Percentiles rank a stretch among this genome's conserved stretches.
These are phyloP conservation scores for Andrographis paniculata DNA, from an alignment of 305 asterid genomes.

Conservation along the genomic window DNA sequence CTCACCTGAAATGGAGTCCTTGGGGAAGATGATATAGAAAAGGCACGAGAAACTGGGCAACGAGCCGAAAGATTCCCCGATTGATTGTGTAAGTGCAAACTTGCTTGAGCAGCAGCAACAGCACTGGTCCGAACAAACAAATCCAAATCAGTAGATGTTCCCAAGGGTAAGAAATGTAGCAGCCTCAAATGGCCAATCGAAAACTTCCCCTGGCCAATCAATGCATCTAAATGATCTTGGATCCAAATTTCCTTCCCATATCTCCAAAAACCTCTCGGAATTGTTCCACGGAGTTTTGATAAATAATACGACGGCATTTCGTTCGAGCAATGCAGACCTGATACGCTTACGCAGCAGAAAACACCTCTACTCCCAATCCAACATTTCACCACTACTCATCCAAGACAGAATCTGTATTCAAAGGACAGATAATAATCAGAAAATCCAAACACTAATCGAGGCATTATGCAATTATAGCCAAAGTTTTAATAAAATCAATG, in stretches of 20 bases:
- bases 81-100: slow-evolving; percentile 41
- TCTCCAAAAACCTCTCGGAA: slow-evolving; percentile 39
- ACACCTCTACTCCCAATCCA: slow-evolving; percentile 47
- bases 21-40: slow-evolving; percentile 64
- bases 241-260: slow-evolving; percentile 39
- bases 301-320: slow-evolving; percentile 70
- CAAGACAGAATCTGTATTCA: no score
- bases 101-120: slow-evolving; percentile 61
- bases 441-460: no score
- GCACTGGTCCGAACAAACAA: slow-evolving; percentile 49
- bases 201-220: slow-evolving; percentile 46
- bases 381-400: slow-evolving; percentile 18
- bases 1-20: slow-evolving; percentile 67
- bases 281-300: slow-evolving; percentile 40
- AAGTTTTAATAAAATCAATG: no score
- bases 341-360: slow-evolving; percentile 19
- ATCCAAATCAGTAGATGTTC: slow-evolving; percentile 31
- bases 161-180: slow-evolving; percentile 32
- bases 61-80: slow-evolving; percentile 53
- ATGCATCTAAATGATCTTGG: slow-evolving; percentile 38
- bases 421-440: no score
- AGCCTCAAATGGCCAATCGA: slow-evolving; percentile 36
- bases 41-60: slow-evolving; percentile 61
- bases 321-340: slow-evolving; percentile 19
- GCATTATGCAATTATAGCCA: no score